These are phyloP conservation scores for Syncephalastrum sp. DNA, from an alignment of 371 early-diverging fungal genomes.

Conservation along the genomic window DNA sequence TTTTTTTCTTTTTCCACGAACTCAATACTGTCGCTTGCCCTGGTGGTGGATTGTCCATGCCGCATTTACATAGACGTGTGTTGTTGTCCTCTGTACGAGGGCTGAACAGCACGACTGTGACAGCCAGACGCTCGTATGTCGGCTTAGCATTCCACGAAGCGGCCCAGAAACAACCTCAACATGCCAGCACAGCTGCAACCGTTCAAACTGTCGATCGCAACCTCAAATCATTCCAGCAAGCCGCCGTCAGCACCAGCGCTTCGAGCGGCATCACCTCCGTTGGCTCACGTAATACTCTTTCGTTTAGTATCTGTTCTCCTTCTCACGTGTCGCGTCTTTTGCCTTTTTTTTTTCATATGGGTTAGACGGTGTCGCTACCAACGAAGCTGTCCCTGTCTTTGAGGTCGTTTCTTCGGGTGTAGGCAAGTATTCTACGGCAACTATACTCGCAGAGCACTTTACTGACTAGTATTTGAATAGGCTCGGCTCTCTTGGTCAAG, in stretches of 20 bases:
- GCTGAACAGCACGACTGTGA: too few species aligned
- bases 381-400: constrained; percentile 58
- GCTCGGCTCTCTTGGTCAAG: constrained; percentile 46
- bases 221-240: constrained; percentile 14
- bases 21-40: constrained; percentile 1
- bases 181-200: constrained; percentile 7
- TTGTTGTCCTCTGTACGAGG: too few species aligned
- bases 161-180: constrained; percentile 9
- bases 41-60: too few species aligned
- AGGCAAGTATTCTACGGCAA: constrained; percentile 25
- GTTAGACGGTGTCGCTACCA: constrained; percentile 32
- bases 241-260: constrained; percentile 12
- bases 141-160: constrained; percentile 16
- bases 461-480: constrained; percentile 11
- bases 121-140: constrained; percentile 5
- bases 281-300: constrained; percentile 13
- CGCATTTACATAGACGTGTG: too few species aligned
- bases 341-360: background rate
- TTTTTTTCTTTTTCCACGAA: constrained; percentile 1
- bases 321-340: background rate
- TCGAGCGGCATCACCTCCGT: constrained; percentile 18
- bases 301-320: background rate
- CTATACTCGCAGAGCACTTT: too few species aligned
- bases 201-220: constrained; percentile 20
- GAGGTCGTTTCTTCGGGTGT: constrained; percentile 60